A percentile compares a stretch with the other conserved stretches of the same genome.
phyloP scores from a whole-genome alignment of 208 protist species.

The Crithidia bombi region DNA sequence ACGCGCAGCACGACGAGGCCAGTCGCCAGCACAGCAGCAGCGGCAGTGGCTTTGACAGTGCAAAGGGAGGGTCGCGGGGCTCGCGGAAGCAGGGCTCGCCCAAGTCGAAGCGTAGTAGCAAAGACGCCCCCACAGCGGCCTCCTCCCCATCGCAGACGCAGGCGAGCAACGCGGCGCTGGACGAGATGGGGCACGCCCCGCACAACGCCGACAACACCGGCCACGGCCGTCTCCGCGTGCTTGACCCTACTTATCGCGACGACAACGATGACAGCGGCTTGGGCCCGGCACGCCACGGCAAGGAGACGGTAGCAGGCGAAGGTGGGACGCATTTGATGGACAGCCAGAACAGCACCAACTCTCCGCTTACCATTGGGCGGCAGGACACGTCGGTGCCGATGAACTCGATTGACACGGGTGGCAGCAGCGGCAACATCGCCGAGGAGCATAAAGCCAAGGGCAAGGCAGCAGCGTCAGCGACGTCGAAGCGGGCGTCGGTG shows the following conservation, averaged over 20 bases:
- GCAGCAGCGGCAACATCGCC: neutral
- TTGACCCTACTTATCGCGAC: neutral
- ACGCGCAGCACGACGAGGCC: neutral
- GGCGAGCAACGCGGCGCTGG: conserved; percentile 3
- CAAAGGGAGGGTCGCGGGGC: neutral
- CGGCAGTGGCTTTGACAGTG: neutral
- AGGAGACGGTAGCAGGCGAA: conserved; percentile 18
- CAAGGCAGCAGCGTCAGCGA: neutral
- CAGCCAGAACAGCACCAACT: conserved; percentile 5
- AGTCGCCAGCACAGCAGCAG: neutral
- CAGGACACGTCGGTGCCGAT: conserved; percentile 12
- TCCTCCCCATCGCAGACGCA: conserved; percentile 1
- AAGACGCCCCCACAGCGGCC: conserved; percentile 9
- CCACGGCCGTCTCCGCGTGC: neutral
- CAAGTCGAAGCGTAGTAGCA: neutral
- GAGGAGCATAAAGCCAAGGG: neutral
- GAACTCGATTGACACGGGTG: conserved; percentile 3
- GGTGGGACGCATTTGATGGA: conserved; percentile 10
- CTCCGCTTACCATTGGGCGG: neutral
- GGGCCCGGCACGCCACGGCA: conserved; percentile 3
- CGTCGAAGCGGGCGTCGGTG: neutral
- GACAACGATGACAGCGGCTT: neutral
- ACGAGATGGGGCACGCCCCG: neutral
- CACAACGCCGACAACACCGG: neutral
- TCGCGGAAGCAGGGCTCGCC: neutral